phyloP scores from a whole-genome alignment of 192 early-diverging fungal genomes.

The Chytriomyces hyalinus region DNA sequence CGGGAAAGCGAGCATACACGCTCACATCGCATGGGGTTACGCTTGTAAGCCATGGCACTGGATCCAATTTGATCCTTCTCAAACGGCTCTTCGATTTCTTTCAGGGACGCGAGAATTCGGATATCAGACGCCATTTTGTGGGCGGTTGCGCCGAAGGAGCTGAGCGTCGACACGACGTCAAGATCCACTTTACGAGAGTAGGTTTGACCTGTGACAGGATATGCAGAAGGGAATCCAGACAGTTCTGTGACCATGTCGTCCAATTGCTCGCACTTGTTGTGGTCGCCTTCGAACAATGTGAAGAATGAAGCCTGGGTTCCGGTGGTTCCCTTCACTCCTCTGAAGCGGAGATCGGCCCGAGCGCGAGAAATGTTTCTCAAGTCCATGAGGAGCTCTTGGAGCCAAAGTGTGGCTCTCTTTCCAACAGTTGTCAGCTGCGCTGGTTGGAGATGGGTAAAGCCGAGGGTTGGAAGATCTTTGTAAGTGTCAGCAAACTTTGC shows the following conservation, averaged over 20 bases:
- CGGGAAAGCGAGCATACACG: constrained; percentile 94
- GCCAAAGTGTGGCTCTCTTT: constrained; percentile 94
- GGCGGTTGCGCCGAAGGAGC: constrained; percentile 92
- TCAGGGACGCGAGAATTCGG: constrained; percentile 91
- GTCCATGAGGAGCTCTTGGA: constrained; percentile 97
- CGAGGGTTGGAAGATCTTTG: constrained; percentile 88
- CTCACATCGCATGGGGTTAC: constrained; percentile 99
- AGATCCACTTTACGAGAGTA: constrained; percentile 98
- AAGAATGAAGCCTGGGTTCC: constrained; percentile 98
- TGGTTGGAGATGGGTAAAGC: constrained; percentile 99
- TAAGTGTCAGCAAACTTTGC: constrained; percentile 78
- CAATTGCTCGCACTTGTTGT: constrained; percentile 90
- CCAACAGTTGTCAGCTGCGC: constrained; percentile 98
- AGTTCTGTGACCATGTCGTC: constrained; percentile 90
- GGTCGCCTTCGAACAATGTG: constrained; percentile 91
- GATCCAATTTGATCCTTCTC: constrained; percentile 99
- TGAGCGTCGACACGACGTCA: constrained; percentile 82
- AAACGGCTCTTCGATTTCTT: constrained; percentile 99
- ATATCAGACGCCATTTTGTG: constrained; percentile 98
- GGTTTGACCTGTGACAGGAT: constrained; percentile 97
- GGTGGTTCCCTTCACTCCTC: constrained; percentile 98
- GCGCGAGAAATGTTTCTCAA: constrained; percentile 90
- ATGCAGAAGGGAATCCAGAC: constrained; percentile 81
- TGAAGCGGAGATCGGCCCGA: constrained; percentile 85
- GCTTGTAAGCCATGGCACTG: constrained; percentile 99